Evolutionary conservation across 345 rosid genomes (phyloP).

Genomic region (Eucalyptus melliodora): DNA sequence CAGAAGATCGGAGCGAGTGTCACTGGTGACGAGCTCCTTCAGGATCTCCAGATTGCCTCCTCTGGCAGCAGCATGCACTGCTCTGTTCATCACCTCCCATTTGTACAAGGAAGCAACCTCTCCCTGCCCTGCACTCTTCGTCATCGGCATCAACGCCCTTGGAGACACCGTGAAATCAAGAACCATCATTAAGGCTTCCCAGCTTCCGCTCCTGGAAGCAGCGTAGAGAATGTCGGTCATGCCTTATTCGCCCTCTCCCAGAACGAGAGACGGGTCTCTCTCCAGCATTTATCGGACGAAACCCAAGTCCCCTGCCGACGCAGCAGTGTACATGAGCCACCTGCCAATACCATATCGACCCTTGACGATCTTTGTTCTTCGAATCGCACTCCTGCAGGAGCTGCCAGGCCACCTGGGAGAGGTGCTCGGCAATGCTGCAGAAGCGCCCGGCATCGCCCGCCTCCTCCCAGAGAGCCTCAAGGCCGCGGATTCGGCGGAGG

Average conservation of each 20-base stretch:
- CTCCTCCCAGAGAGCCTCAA: conserved; percentile 93
- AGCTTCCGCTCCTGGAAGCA: conserved; percentile 64
- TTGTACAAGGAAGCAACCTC: conserved; percentile 54
- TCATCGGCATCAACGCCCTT: conserved; percentile 19
- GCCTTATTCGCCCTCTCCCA: conserved; percentile 72
- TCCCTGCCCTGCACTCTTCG: conserved; percentile 24
- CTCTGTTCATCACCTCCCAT: conserved; percentile 73
- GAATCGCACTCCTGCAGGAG: conserved; percentile 51
- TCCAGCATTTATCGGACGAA: conserved; percentile 54
- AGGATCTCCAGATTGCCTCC: conserved; percentile 57
- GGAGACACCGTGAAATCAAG: conserved; percentile 62
- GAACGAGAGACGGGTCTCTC: too few species aligned
- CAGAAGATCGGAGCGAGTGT: conserved; percentile 29
- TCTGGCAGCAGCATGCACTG: conserved; percentile 79
- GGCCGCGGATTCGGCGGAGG: conserved; percentile 74
- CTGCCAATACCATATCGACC: conserved; percentile 50
- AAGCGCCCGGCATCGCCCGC: conserved; percentile 48
- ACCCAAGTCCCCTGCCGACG: conserved; percentile 67
- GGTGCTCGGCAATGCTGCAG: conserved; percentile 53
- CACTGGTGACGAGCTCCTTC: conserved; percentile 27
- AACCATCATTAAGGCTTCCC: conserved; percentile 42
- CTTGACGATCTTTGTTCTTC: conserved; percentile 21
- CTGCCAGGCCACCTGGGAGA: conserved; percentile 54
- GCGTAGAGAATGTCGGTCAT: conserved; percentile 76
- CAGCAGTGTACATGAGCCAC: conserved; percentile 87